Conservation (phyloP, 331 rosid genomes). For the Cucumis variabilis region DNA sequence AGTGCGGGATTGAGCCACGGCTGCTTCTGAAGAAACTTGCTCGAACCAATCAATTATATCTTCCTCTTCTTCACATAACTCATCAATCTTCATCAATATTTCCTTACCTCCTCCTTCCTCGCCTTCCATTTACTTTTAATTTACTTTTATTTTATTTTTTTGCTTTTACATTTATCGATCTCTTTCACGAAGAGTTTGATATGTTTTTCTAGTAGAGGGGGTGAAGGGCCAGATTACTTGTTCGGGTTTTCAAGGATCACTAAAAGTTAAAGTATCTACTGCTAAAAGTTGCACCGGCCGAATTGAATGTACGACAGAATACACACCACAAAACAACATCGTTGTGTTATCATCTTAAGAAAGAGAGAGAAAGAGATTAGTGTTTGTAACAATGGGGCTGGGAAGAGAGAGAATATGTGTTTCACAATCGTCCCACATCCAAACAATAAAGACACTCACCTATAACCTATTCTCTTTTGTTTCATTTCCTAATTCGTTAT, state of each 20-base stretch:
- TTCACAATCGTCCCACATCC: not conserved
- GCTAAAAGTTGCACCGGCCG: not conserved
- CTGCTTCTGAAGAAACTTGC: constrained; percentile 57
- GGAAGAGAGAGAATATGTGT: not conserved
- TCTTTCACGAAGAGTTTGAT: too few species aligned
- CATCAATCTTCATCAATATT: too few species aligned
- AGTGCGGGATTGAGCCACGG: constrained; percentile 61
- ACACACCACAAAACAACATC: not conserved
- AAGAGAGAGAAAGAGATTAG: too few species aligned
- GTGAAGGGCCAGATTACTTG: not conserved
- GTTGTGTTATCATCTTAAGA: not conserved
- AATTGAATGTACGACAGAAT: not conserved
- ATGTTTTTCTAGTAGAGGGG: not conserved
- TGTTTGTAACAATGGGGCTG: not conserved
- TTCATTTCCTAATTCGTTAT: too few species aligned
- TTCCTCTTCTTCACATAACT: not conserved
- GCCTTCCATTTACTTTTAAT: not conserved
- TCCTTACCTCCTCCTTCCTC: not conserved
- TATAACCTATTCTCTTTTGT: not conserved
- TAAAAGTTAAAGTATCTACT: too few species aligned
- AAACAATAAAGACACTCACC: not conserved
- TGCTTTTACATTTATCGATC: not conserved
- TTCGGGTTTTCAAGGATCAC: not conserved
- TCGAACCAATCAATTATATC: constrained; percentile 70
- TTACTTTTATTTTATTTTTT: too few species aligned